Conservation (phyloP, 2,329 filamentous ascomycete genomes). For the Ophiosphaerella korrae region DNA sequence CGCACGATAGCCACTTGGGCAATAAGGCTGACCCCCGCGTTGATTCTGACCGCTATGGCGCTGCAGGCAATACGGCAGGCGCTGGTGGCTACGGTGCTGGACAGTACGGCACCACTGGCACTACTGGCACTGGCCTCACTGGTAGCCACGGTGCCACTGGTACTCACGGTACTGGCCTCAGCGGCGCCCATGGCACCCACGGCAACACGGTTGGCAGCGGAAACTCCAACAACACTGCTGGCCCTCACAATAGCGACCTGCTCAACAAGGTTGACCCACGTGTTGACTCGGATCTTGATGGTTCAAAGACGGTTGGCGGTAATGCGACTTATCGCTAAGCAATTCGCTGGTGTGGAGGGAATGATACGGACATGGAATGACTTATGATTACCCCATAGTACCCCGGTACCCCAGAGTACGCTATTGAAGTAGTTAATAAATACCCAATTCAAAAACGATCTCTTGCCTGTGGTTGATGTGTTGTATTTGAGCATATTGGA, state of each 20-base stretch:
- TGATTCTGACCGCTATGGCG: constrained; percentile 31
- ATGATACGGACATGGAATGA: constrained; percentile 12
- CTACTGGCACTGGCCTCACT: constrained; percentile 3
- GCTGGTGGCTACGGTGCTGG: constrained; percentile 22
- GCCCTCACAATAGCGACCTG: constrained; percentile 41
- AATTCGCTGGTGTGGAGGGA: constrained; percentile 2
- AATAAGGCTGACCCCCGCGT: constrained; percentile 43
- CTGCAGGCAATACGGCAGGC: constrained; percentile 32
- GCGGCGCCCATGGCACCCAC: constrained; percentile 10
- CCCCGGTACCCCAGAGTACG: constrained; percentile 4
- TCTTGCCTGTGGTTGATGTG: not conserved
- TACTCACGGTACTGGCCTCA: constrained; percentile 8
- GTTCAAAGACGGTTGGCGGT: constrained; percentile 36
- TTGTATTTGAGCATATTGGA: not conserved
- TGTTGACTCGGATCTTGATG: constrained; percentile 45
- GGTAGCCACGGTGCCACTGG: constrained; percentile 1
- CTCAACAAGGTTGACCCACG: constrained; percentile 46
- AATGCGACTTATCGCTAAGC: constrained; percentile 31
- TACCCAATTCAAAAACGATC: not conserved
- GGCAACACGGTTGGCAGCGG: constrained; percentile 19
- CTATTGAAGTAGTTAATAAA: constrained; percentile 2
- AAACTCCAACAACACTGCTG: constrained; percentile 39
- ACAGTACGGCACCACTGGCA: constrained; percentile 10
- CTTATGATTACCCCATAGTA: constrained; percentile 10
- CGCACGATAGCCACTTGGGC: constrained; percentile 29